Conservation (phyloP, 192 early-diverging fungal species). For the Tieghemiomyces parasiticus region DNA sequence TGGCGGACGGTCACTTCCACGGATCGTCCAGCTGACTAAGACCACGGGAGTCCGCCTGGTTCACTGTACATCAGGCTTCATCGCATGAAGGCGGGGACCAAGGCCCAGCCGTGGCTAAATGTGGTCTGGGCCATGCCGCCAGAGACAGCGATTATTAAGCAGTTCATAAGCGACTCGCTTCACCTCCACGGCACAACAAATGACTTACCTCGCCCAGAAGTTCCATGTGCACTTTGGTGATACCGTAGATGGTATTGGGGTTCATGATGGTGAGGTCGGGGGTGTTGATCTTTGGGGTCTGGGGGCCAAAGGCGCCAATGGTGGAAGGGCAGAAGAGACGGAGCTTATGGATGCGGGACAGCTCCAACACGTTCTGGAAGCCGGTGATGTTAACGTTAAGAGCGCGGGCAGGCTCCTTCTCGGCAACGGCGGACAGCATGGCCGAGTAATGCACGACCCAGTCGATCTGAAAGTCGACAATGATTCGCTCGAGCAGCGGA, state of each 20-base stretch:
- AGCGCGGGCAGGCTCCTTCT: slow-evolving; percentile 38
- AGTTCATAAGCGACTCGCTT: too few species aligned
- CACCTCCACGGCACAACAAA: too few species aligned
- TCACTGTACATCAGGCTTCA: too few species aligned
- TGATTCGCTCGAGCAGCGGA: slow-evolving; percentile 39
- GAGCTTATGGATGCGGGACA: slow-evolving; percentile 39
- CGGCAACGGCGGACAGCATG: slow-evolving; percentile 47
- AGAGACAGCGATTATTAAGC: too few species aligned
- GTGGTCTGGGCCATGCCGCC: too few species aligned
- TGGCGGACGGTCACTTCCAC: too few species aligned
- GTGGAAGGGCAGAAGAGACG: slow-evolving; percentile 44
- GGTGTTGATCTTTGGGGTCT: slow-evolving; percentile 41
- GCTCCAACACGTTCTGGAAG: slow-evolving; percentile 47
- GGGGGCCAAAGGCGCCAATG: slow-evolving; percentile 53
- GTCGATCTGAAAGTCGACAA: slow-evolving; percentile 46
- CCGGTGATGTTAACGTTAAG: slow-evolving; percentile 46
- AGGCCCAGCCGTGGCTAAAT: too few species aligned
- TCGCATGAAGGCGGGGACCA: too few species aligned
- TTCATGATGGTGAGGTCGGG: slow-evolving; percentile 50
- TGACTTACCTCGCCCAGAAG: slow-evolving; percentile 36
- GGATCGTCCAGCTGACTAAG: too few species aligned
- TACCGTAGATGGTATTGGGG: slow-evolving; percentile 53
- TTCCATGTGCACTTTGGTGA: slow-evolving; percentile 50
- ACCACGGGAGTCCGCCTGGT: too few species aligned
- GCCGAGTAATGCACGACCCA: slow-evolving; percentile 57